Evolutionary conservation across 1,139 yeast species (phyloP), one percentile per base, ranked within the genome.

Genomic region (Nakaseomyces uthaithaninus): DNA sequence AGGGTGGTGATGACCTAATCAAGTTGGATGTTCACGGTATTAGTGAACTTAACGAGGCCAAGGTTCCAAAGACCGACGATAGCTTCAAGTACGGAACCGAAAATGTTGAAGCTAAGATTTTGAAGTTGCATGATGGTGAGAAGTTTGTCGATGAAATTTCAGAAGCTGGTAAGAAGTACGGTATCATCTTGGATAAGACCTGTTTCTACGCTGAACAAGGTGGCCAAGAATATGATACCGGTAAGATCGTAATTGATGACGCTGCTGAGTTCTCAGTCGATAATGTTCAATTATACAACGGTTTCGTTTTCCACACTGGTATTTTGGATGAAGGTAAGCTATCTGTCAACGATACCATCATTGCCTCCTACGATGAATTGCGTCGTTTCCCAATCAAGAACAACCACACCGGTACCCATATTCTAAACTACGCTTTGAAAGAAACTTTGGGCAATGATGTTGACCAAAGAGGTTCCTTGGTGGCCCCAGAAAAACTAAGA

Each of bases 151-250:
- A 62, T 17, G 69, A 62, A 40, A 63, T 72, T 38, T 56, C 66
- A 19, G 71, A 66, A 42, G 49, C 66, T 18, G 65, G 71, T 36
- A 69, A 72, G 53, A 86, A 81, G 59, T 67, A 74, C 49, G 98
- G 98, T 60, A 66, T 91, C 42, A 63, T 91, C 42, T 72, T 91
- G 47, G 94, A 91, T 64, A 80, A 76, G 64, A 84, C 97, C 26
- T 93, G 94, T 60, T 86, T 91, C 67, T 91, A 91, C 59, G 97
- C 98, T 39, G 99, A 91, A 67, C 94, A 85, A 67, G 99, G 99
- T 76, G 99, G 99, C 59, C 99, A 91, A 71, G 96, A 86, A 65
- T 82, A 74, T 59, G 99, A 91, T 62, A 83, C 94, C 35, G 99
- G 99, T 65, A 83, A 77, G 63, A 71, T 91, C 50, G 91, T 87